phyloP scores from a whole-genome alignment of 768 basidiomycete genomes.

The Dacryopinax primogenitus region DNA sequence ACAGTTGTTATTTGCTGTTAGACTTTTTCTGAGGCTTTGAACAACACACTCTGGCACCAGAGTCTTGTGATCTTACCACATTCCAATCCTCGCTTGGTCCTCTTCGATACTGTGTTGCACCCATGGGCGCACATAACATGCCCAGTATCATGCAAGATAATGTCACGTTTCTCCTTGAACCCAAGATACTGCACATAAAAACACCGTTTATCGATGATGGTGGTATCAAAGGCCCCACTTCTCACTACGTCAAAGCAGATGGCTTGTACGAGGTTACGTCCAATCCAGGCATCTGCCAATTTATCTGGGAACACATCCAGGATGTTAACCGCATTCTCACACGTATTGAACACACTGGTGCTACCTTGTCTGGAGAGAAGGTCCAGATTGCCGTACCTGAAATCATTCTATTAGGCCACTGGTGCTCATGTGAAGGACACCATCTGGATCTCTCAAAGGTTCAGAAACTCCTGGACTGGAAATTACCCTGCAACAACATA shows the following conservation, averaged over 20 bases:
- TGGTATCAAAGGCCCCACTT: conserved; percentile 20
- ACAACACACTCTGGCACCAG: conserved; percentile 7
- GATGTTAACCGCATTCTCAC: conserved; percentile 31
- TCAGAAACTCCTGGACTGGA: conserved; percentile 5
- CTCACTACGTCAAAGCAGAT: conserved; percentile 13
- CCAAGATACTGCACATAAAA: conserved; percentile 20
- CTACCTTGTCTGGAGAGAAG: conserved; percentile 22
- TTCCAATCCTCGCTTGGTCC: conserved; percentile 18
- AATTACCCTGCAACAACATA: conserved; percentile 13
- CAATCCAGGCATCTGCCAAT: conserved; percentile 29
- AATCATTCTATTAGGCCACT: neutral
- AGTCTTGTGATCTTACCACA: conserved; percentile 18
- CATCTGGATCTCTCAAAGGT: conserved; percentile 3
- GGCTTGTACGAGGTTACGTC: conserved; percentile 12
- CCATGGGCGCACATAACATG: conserved; percentile 16
- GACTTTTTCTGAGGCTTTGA: conserved; percentile 22
- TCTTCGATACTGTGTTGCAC: neutral
- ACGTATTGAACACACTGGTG: conserved; percentile 28
- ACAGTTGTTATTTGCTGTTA: conserved; percentile 21
- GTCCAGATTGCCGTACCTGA: neutral
- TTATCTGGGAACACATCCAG: conserved; percentile 32
- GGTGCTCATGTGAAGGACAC: neutral
- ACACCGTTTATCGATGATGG: conserved; percentile 28
- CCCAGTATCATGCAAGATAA: conserved; percentile 22
- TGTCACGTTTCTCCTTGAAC: conserved; percentile 26